phyloP scores from a whole-genome alignment of 2,329 filamentous ascomycete genomes.

The Apiospora arundinis region DNA sequence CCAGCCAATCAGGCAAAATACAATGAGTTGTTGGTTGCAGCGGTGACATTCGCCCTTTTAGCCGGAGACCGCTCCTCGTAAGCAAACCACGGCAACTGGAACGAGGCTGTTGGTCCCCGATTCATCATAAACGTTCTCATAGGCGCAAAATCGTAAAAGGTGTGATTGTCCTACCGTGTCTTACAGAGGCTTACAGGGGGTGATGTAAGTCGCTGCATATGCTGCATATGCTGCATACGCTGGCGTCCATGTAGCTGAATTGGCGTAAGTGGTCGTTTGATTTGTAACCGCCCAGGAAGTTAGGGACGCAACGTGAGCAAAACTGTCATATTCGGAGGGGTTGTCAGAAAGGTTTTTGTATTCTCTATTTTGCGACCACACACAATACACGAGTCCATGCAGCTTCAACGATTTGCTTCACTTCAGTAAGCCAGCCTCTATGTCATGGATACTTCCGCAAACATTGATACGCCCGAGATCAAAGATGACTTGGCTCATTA shows the following conservation, averaged over 20 bases:
- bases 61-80: not conserved
- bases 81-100: not conserved
- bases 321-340: too few species aligned
- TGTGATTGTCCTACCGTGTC: not conserved
- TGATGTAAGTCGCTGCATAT: not conserved
- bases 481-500: not conserved
- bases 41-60: not conserved
- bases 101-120: constrained; percentile 2
- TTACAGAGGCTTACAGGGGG: not conserved
- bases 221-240: too few species aligned
- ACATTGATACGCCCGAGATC: not conserved
- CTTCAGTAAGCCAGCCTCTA: not conserved
- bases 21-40: not conserved
- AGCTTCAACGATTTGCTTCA: not conserved
- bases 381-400: too few species aligned
- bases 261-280: not conserved
- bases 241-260: not conserved
- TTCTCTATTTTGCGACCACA: too few species aligned
- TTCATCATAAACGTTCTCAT: not conserved
- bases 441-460: not conserved
- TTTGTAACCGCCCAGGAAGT: not conserved
- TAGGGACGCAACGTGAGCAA: too few species aligned
- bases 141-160: not conserved
- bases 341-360: too few species aligned
- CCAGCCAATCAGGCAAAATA: not conserved